phyloP scores from a whole-genome alignment of 768 basidiomycete species.

The Suillus sp. region DNA sequence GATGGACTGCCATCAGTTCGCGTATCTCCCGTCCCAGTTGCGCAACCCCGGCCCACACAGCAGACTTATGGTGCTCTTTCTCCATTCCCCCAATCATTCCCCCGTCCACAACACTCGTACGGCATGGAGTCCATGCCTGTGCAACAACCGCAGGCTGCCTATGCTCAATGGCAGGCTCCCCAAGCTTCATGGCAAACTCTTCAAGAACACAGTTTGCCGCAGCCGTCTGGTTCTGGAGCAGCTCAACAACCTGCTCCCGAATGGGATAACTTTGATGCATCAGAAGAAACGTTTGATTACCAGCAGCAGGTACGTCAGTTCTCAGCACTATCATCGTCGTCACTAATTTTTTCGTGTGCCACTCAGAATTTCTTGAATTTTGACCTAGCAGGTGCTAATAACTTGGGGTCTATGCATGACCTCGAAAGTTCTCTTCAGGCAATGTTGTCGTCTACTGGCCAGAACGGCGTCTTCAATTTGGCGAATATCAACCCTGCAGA shows the following conservation, averaged over 20 bases:
- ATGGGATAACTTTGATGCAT: slow-evolving; percentile 18
- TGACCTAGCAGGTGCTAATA: slow-evolving; percentile 18
- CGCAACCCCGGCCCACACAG: slow-evolving; percentile 25
- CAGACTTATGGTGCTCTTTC: slow-evolving; percentile 7
- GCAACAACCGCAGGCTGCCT: slow-evolving; percentile 9
- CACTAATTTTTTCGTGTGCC: not conserved
- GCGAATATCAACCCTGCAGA: slow-evolving; percentile 33
- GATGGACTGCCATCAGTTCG: slow-evolving; percentile 19
- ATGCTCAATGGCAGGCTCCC: slow-evolving; percentile 10
- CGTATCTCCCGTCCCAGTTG: slow-evolving; percentile 15
- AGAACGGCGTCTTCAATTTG: slow-evolving; percentile 40
- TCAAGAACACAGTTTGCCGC: slow-evolving; percentile 6
- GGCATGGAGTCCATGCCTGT: slow-evolving; percentile 14
- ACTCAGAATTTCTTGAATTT: slow-evolving; percentile 19
- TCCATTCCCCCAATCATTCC: not conserved
- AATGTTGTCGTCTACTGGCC: slow-evolving; percentile 33
- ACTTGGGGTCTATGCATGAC: not conserved
- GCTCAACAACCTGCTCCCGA: not conserved
- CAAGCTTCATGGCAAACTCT: slow-evolving; percentile 9
- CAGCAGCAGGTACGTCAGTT: slow-evolving; percentile 19
- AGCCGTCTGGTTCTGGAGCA: slow-evolving; percentile 6
- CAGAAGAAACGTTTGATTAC: slow-evolving; percentile 9
- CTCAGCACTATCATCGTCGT: slow-evolving; percentile 2
- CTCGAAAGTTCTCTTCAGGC: slow-evolving; percentile 28
- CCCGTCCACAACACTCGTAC: slow-evolving; percentile 17